Evolutionary conservation across 2,329 filamentous ascomycete species (phyloP).

Genomic region (Xylaria sp.): DNA sequence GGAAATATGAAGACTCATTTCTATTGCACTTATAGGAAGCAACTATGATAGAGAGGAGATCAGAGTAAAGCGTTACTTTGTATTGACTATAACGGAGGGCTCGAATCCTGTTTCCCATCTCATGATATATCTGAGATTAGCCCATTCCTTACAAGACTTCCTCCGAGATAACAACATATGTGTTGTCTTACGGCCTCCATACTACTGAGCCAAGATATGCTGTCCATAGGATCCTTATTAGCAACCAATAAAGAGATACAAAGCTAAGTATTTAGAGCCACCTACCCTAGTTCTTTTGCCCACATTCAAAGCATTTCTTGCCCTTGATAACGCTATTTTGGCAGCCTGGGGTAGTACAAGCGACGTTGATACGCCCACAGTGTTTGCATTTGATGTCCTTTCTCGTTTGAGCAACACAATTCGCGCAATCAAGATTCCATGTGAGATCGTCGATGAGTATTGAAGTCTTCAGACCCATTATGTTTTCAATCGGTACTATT

Average conservation of each 20-base stretch:
- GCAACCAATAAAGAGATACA: not conserved
- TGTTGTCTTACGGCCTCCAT: no score
- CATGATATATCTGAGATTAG: not conserved
- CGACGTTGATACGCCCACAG: slow-evolving; percentile 1
- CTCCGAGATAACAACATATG: no score
- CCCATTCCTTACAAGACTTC: not conserved
- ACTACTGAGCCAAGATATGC: no score
- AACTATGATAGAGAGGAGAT: not conserved
- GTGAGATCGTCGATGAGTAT: not conserved
- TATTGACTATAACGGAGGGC: not conserved
- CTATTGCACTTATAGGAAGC: no score
- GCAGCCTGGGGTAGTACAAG: not conserved
- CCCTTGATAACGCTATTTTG: not conserved
- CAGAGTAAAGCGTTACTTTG: not conserved
- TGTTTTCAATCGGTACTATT: not conserved
- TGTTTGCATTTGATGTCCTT: not conserved
- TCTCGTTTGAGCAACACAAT: not conserved
- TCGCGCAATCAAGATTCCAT: not conserved
- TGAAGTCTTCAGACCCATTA: not conserved
- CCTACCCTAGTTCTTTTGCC: not conserved
- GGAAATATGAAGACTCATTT: no score
- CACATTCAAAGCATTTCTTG: not conserved
- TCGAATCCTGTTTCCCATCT: not conserved
- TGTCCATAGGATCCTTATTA: not conserved
- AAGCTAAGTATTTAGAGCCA: not conserved